A percentile compares a stretch with the other conserved stretches of the same genome.
Evolutionary conservation across 2,329 filamentous ascomycete genomes (phyloP).

Genomic region (Fusarium heterosporum): DNA sequence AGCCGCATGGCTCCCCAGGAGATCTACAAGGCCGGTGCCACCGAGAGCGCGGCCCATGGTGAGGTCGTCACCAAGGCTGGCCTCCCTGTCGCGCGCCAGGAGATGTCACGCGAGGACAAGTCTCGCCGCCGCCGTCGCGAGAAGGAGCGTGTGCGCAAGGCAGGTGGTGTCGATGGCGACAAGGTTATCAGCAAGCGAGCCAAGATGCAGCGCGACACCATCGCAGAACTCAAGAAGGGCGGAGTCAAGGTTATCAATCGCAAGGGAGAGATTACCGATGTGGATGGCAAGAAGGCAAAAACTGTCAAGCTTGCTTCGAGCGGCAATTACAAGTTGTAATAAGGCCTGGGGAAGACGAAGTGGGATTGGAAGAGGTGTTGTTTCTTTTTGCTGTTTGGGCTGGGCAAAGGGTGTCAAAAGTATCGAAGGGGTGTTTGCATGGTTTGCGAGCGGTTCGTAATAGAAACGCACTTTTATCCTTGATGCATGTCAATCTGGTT

Average conservation of each 20-base stretch:
- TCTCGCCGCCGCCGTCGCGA: constrained; percentile 78
- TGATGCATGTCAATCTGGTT: constrained; percentile 23
- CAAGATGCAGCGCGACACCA: constrained; percentile 60
- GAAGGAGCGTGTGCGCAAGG: constrained; percentile 86
- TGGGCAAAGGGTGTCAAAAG: constrained; percentile 17
- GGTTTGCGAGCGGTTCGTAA: constrained; percentile 41
- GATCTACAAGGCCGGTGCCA: constrained; percentile 81
- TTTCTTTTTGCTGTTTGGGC: constrained; percentile 22
- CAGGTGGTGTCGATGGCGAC: constrained; percentile 60
- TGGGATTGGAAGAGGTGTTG: background rate
- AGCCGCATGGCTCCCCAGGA: constrained; percentile 93
- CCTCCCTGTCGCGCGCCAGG: constrained; percentile 80
- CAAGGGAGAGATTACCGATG: constrained; percentile 85
- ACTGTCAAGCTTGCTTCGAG: constrained; percentile 63
- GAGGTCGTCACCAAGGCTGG: constrained; percentile 85
- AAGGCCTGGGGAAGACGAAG: constrained; percentile 31
- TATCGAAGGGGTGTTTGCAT: constrained; percentile 33
- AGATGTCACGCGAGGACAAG: constrained; percentile 91
- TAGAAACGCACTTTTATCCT: constrained; percentile 39
- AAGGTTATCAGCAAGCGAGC: constrained; percentile 69
- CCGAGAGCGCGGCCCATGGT: constrained; percentile 70
- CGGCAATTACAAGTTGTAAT: constrained; percentile 73
- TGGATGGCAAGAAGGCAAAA: constrained; percentile 82
- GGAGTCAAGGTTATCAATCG: constrained; percentile 93
- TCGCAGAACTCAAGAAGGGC: constrained; percentile 81